These are phyloP conservation scores for Carallia pectinifolia DNA, from an alignment of 345 rosid genomes.

Conservation along the genomic window DNA sequence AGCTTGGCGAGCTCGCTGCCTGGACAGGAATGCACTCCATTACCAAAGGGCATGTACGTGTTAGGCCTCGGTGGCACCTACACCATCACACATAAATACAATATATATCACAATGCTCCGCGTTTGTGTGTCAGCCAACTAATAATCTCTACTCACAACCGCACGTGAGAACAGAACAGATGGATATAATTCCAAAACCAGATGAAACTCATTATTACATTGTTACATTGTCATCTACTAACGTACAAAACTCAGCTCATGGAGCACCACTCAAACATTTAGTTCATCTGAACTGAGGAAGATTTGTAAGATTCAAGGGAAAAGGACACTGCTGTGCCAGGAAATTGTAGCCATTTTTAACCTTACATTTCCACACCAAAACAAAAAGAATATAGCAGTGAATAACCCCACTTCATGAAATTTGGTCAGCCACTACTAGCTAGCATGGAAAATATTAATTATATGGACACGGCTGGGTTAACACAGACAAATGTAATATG, in stretches of 20 bases:
- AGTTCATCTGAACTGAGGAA: background rate
- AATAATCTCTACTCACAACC: too few species aligned
- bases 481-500: background rate
- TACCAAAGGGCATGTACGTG: slow-evolving; percentile 90
- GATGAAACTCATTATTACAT: slow-evolving; percentile 1
- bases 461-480: background rate
- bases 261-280: slow-evolving; percentile 20
- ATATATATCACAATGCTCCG: background rate
- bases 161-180: too few species aligned
- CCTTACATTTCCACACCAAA: slow-evolving; percentile 28
- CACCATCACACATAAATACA: slow-evolving; percentile 30
- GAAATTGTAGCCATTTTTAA: slow-evolving; percentile 18
- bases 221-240: slow-evolving; percentile 17
- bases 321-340: slow-evolving; percentile 15
- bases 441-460: too few species aligned
- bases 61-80: slow-evolving; percentile 78
- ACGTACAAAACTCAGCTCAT: slow-evolving; percentile 51
- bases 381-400: slow-evolving; percentile 14
- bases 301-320: slow-evolving; percentile 17
- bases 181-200: background rate
- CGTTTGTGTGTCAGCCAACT: background rate
- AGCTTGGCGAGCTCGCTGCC: slow-evolving; percentile 94
- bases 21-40: slow-evolving; percentile 91
- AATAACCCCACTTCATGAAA: slow-evolving; percentile 25
- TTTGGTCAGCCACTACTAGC: background rate